Evolutionary conservation across 495 filamentous ascomycete genomes (phyloP), one percentile per base, ranked within the genome.

Genomic region (Penicillium flavigenum): DNA sequence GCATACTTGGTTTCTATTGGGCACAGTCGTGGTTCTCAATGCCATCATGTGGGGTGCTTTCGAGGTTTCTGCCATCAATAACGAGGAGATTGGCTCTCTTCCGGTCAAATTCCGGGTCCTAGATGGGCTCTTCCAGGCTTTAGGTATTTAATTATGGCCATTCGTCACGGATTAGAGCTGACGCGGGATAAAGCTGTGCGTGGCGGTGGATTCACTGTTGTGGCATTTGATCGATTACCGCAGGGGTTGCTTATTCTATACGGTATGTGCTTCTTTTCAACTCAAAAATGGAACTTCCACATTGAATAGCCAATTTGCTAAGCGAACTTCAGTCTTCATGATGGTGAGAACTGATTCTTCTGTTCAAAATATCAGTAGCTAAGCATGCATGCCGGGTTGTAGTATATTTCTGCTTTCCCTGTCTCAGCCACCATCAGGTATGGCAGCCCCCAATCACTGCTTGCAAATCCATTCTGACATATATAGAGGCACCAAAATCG

Each of bases 111-210:
- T 78, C 50, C 82, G 85, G 31, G 78, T 86, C 16, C 71, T 96
- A 9, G 89, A 90, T 56, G 91, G 90, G 0, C 77, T 95, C 2
- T 96, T 94, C 63, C 91, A 96, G 69, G 88, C 89, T 19, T 63
- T 90, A 24, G 61, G 72, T 75, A 56, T 9, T 65, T 63, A n/a
- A 1, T n/a, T 14, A 4, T 2, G 0, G 8, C 39, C 3, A 24
- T 22, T 11, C 0, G 17, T 14, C 7, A 1, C 36, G 43, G 17
- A 17, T 19, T 38, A 38, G 17, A 70, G 31, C 29, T 63, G 29
- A 57, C 20, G 3, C 2, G 3, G 24, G 16, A 34, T 34, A 32
- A 43, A 75, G 88, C 89, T 47, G 88, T 95, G 1, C 87, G 91
- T 10, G 83, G 83, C 20, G 90, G 89, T 9, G 91, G 91, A 1